phyloP scores from a whole-genome alignment of 148 eudicot genomes.

The Nepenthes gracilis region DNA sequence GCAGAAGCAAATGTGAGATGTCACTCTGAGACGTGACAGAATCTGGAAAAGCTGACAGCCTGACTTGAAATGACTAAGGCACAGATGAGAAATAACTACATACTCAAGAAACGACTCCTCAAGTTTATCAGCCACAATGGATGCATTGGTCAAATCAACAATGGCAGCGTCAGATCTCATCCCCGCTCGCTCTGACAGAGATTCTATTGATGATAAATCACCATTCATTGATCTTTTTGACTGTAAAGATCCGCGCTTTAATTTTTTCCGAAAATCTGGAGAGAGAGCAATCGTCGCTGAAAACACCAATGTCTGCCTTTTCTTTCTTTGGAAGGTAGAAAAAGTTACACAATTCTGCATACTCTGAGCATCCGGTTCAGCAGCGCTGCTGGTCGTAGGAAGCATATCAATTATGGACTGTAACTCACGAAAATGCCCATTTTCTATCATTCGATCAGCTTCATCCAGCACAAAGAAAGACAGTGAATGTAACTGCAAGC shows the following conservation, averaged over 20 bases:
- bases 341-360: slow-evolving; percentile 56
- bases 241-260: slow-evolving; percentile 64
- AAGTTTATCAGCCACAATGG: slow-evolving; percentile 70
- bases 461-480: slow-evolving; percentile 98
- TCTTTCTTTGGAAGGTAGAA: slow-evolving; percentile 68
- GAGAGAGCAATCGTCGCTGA: slow-evolving; percentile 95
- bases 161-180: slow-evolving; percentile 88
- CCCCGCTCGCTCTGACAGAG: slow-evolving; percentile 86
- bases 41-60: too few relatives aligned
- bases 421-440: slow-evolving; percentile 88
- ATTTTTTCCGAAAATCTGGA: slow-evolving; percentile 77
- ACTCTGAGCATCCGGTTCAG: slow-evolving; percentile 32
- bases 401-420: slow-evolving; percentile 95
- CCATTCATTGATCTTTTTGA: slow-evolving; percentile 29
- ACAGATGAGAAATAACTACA: slow-evolving; percentile 11
- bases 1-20: too few relatives aligned
- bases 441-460: slow-evolving; percentile 98
- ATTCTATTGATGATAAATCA: slow-evolving; percentile 70
- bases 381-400: slow-evolving; percentile 37
- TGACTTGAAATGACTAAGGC: neutral
- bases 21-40: too few relatives aligned
- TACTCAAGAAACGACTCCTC: slow-evolving; percentile 96
- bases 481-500: slow-evolving; percentile 74
- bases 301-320: slow-evolving; percentile 93
- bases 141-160: slow-evolving; percentile 74